Percentiles rank a stretch among this genome's conserved stretches.
These are phyloP conservation scores for Cryomyces antarcticus DNA, from an alignment of 495 filamentous ascomycete genomes.

Conservation along the genomic window DNA sequence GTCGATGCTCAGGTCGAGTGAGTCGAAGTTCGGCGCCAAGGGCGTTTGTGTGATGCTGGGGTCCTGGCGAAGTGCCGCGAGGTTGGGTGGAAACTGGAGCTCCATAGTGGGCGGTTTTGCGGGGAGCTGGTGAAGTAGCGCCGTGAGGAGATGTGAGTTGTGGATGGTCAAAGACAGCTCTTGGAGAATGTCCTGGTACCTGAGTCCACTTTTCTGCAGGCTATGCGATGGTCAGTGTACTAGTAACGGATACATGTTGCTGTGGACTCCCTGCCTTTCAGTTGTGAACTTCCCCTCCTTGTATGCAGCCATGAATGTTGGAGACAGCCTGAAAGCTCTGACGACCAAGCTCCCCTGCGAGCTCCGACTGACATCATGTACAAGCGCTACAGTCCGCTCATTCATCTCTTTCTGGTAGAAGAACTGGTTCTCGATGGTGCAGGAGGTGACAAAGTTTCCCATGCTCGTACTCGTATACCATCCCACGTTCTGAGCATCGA, in stretches of 20 bases:
- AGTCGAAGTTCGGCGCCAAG: slow-evolving; percentile 69
- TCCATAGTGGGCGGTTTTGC: slow-evolving; percentile 34
- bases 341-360: slow-evolving; percentile 78
- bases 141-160: slow-evolving; percentile 92
- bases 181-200: slow-evolving; percentile 82
- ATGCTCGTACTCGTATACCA: slow-evolving; percentile 99
- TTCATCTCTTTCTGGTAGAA: slow-evolving; percentile 89
- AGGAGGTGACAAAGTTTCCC: slow-evolving; percentile 89
- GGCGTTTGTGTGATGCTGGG: slow-evolving; percentile 30
- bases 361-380: slow-evolving; percentile 87
- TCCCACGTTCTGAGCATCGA: slow-evolving; percentile 92
- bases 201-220: slow-evolving; percentile 75
- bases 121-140: slow-evolving; percentile 79
- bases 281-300: slow-evolving; percentile 95
- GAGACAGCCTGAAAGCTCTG: slow-evolving; percentile 75
- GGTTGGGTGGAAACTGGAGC: slow-evolving; percentile 50
- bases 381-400: slow-evolving; percentile 78
- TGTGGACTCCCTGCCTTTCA: slow-evolving; percentile 44
- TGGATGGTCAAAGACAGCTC: slow-evolving; percentile 85
- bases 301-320: slow-evolving; percentile 74
- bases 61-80: slow-evolving; percentile 46
- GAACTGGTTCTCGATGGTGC: slow-evolving; percentile 94
- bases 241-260: slow-evolving; percentile 6
- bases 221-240: slow-evolving; percentile 20
- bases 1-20: slow-evolving; percentile 79